A percentile compares a stretch with the other conserved stretches of the same genome.
Evolutionary conservation across 2,329 filamentous ascomycete genomes (phyloP).

Genomic region (Tolypocladium capitatum): DNA sequence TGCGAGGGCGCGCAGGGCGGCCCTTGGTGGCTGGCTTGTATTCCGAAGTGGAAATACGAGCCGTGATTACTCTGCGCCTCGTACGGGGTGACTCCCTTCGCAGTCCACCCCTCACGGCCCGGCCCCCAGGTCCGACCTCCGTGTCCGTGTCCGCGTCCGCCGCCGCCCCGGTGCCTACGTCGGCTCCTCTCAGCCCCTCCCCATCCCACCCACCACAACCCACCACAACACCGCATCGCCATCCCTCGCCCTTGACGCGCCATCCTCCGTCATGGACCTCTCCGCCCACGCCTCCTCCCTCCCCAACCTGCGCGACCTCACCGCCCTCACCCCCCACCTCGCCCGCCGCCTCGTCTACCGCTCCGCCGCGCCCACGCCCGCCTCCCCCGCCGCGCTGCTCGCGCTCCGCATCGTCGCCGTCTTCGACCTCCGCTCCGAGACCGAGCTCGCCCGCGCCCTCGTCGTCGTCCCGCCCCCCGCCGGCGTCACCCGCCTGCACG

Average conservation of each 20-base stretch:
- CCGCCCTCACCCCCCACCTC: background rate
- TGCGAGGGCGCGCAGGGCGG: no score
- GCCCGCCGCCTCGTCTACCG: conserved; percentile 46
- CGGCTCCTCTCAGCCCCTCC: background rate
- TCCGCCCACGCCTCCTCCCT: background rate
- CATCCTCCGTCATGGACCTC: background rate
- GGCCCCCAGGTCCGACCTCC: background rate
- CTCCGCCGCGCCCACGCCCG: conserved; percentile 47
- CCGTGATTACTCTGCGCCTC: no score
- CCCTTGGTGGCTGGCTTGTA: no score
- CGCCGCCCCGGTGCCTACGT: background rate
- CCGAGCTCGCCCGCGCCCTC: conserved; percentile 37
- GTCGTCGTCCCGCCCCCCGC: conserved; percentile 1
- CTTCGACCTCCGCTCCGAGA: conserved; percentile 54
- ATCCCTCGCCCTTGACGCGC: background rate
- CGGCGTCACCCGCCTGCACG: conserved; percentile 34
- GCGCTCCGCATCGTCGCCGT: conserved; percentile 47
- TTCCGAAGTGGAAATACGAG: no score
- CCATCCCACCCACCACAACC: background rate
- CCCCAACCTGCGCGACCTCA: background rate
- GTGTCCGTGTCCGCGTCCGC: background rate
- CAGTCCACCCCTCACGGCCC: background rate
- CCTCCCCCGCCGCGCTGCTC: conserved; percentile 38
- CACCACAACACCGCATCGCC: background rate
- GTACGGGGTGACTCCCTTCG: no score